Evolutionary conservation across 1,139 yeast genomes (phyloP), one percentile per base, ranked within the genome.

Genomic region (Blastobotrys malaysiensis): DNA sequence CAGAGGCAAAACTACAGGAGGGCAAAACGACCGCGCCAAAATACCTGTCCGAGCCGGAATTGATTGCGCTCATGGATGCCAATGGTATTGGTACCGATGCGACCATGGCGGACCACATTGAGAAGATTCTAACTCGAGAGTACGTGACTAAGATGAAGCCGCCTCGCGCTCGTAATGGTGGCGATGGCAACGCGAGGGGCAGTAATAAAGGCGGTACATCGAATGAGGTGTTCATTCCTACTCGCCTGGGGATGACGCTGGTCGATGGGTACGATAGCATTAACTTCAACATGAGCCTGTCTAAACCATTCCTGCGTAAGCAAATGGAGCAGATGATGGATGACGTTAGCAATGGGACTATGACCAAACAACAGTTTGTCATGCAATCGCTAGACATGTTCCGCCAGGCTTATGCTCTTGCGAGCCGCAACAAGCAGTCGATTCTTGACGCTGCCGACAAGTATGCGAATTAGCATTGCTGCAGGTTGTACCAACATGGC

Each of bases 11-110:
- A 55, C 69, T 95, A 67, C 79, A 79, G 54, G 82, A 82, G 20
- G 97, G 98, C 0, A 77, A 78, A 55, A 93, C 99, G 0, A 68
- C 84, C 0, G 83, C 97, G 0, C 99, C 99, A 0, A 73, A 74
- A 43, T 86, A 83, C 54, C 79, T 95, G 77, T 91, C 99, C 0
- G 99, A 95, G 69, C 79, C 97, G 0, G 99, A 93, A 64, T 76
- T 95, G 43, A 89, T 95, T 72, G 86, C 90, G 9, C 73, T 93
- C 51, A 95, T 95, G 99, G 99, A 95, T 72, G 88, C 83, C 5
- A 95, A 95, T 70, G 98, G 98, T 0, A 95, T 95, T 50, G 99
- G 99, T 1, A 95, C 99, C 0, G 99, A 95, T 73, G 99, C 99
- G 1, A 95, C 99, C 0, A 95, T 95, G 73, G 99, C 99, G 0